Conservation (phyloP, 495 filamentous ascomycete species). For the Haplographium delicatum region DNA sequence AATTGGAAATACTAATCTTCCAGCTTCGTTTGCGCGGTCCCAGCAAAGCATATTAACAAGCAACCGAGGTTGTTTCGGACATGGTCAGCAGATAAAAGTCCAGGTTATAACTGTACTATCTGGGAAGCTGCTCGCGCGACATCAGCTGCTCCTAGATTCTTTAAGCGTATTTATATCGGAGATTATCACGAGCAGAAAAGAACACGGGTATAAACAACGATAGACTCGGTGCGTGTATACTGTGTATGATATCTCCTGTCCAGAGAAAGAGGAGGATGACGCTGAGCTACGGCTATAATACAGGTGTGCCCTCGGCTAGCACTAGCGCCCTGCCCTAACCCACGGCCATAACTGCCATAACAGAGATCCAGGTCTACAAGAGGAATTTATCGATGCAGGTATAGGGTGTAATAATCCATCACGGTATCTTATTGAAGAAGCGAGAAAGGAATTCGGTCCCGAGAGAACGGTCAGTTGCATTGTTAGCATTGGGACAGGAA, state of each 20-base stretch:
- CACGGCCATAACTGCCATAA: too few relatives aligned
- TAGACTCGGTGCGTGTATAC: too few relatives aligned
- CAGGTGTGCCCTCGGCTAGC: too few relatives aligned
- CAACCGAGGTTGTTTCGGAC: constrained; percentile 15
- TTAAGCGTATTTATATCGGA: constrained; percentile 17
- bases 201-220: too few relatives aligned
- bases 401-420: constrained; percentile 23
- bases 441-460: constrained; percentile 5
- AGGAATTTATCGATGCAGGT: constrained; percentile 21
- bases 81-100: neutral
- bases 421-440: constrained; percentile 18
- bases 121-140: constrained; percentile 22
- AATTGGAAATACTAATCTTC: neutral
- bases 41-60: constrained; percentile 7
- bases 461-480: constrained; percentile 10
- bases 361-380: neutral
- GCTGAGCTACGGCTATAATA: too few relatives aligned
- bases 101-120: constrained; percentile 5
- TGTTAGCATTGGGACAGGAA: constrained; percentile 23
- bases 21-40: constrained; percentile 22
- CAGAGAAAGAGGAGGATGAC: too few relatives aligned
- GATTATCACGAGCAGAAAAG: too few relatives aligned
- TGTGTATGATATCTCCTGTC: too few relatives aligned
- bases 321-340: too few relatives aligned
- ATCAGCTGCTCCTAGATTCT: constrained; percentile 19